Evolutionary conservation across 257 asterid genomes (phyloP).

Genomic region (Fraxinus anomala): DNA sequence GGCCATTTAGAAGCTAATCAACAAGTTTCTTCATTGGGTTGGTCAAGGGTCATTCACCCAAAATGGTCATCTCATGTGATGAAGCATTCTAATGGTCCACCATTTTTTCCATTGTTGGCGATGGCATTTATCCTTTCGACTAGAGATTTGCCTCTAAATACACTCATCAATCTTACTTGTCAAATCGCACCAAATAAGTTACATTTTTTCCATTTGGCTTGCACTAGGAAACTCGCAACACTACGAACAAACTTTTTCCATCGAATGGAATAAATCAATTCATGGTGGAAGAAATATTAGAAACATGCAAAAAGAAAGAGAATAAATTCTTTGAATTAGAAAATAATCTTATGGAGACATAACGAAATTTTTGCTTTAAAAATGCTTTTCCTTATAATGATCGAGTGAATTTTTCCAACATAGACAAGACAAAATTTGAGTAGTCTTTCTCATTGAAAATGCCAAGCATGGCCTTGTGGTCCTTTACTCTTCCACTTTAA

Average conservation of each 20-base stretch:
- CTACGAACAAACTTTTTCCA: neutral
- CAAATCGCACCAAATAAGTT: neutral
- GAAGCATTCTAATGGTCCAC: slow-evolving; percentile 35
- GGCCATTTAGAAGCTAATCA: neutral
- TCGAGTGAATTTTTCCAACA: neutral
- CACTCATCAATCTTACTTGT: neutral
- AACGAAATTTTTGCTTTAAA: neutral
- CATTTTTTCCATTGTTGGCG: slow-evolving; percentile 22
- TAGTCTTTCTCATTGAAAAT: slow-evolving; percentile 39
- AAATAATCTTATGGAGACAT: slow-evolving; percentile 6
- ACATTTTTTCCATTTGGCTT: neutral
- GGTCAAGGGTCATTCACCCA: neutral
- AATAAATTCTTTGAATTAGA: slow-evolving; percentile 4
- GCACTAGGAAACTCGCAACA: neutral
- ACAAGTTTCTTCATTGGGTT: neutral
- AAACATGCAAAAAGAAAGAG: neutral
- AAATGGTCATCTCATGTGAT: slow-evolving; percentile 30
- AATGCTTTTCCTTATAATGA: neutral
- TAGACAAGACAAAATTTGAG: slow-evolving; percentile 37
- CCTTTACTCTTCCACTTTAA: slow-evolving; percentile 21
- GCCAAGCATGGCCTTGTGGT: slow-evolving; percentile 54
- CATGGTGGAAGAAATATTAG: neutral
- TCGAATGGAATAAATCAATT: neutral
- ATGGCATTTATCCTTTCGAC: slow-evolving; percentile 12
- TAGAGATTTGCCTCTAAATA: neutral